Conservation (phyloP, 306 rosid genomes). For the Phaseolus lunatus region DNA sequence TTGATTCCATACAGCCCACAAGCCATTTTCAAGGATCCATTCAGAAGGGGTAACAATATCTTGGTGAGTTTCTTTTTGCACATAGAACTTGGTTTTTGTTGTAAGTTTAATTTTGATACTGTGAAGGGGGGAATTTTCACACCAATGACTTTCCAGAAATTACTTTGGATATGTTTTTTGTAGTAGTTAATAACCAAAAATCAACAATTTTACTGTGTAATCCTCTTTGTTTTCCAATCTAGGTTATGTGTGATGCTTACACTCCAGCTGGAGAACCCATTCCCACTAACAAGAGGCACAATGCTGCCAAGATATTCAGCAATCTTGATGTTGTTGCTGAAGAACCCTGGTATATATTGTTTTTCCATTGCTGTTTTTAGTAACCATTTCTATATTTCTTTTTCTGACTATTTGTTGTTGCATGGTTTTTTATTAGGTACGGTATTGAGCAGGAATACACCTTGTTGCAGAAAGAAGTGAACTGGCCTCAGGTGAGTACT, state of each 20-base stretch:
- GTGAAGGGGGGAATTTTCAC: background rate
- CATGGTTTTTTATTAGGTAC: conserved; percentile 63
- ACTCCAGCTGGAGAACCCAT: conserved; percentile 71
- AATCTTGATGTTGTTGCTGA: conserved; percentile 63
- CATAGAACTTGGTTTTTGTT: background rate
- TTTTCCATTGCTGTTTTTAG: conserved; percentile 18
- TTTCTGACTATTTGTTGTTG: background rate
- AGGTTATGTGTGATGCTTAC: conserved; percentile 72
- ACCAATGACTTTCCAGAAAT: background rate
- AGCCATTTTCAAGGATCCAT: conserved; percentile 90
- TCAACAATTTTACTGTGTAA: background rate
- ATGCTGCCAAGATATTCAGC: conserved; percentile 67
- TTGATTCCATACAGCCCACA: conserved; percentile 69
- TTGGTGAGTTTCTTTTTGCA: conserved; percentile 56
- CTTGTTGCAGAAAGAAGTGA: conserved; percentile 58
- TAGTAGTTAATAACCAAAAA: background rate
- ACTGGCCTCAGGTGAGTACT: conserved; percentile 64
- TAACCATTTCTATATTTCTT: background rate
- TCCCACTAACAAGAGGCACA: conserved; percentile 69
- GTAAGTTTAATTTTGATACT: background rate
- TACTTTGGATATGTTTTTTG: background rate
- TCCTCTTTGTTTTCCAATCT: background rate
- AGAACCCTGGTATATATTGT: conserved; percentile 53
- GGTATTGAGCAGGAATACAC: conserved; percentile 83
- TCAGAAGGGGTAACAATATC: conserved; percentile 82